These are phyloP conservation scores for Trichomonas vaginalis DNA, from an alignment of 208 protist genomes.

Conservation along the genomic window DNA sequence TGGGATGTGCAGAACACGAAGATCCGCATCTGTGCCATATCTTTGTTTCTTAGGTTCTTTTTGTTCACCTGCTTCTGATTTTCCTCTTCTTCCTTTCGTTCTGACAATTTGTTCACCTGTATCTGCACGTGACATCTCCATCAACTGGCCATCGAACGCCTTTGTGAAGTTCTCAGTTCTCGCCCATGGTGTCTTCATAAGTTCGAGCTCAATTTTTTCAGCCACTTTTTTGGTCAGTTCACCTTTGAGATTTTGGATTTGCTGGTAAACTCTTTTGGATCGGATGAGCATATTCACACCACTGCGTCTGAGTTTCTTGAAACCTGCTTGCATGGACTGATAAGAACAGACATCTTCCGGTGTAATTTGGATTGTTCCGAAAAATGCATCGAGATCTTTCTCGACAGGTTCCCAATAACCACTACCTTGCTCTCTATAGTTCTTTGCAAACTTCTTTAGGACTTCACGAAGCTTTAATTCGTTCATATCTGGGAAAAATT, in stretches of 20 bases:
- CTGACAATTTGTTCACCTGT: background rate
- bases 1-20: background rate
- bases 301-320: background rate
- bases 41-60: background rate
- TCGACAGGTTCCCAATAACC: background rate
- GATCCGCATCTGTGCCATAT: background rate
- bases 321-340: background rate
- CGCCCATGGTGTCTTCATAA: slow-evolving; percentile 3
- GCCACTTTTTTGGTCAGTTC: background rate
- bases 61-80: background rate
- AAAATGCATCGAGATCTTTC: background rate
- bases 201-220: background rate
- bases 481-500: background rate
- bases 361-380: background rate
- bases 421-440: background rate
- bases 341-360: slow-evolving; percentile 4
- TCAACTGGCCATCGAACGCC: background rate
- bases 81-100: background rate
- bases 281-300: background rate
- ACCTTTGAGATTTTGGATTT: background rate
- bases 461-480: background rate
- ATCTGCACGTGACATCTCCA: background rate
- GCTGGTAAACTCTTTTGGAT: background rate
- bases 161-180: background rate
- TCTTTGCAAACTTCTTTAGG: background rate